Base-by-base conservation (phyloP, 257 asterid species). In the Solanum rostratum region DNA sequence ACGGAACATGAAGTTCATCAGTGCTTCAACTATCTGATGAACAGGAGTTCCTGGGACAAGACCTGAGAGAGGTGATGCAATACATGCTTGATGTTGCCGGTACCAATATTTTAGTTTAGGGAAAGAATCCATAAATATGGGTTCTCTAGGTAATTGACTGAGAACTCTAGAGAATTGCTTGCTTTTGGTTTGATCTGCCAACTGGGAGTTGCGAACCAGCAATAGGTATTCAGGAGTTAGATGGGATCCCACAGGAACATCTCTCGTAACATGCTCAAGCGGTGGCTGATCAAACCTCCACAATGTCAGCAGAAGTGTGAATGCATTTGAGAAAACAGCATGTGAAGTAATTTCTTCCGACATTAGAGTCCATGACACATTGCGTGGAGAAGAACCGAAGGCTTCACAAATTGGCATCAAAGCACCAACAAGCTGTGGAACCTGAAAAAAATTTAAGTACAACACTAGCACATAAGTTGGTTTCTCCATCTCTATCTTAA, bases 201-300 rank as follows among this genome's bases (percentile, higher is more conserved):
- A 86, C 88, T 91, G 97, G 85, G 90, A 84, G 88, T 97, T 95
- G 89, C 95, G 93, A 60, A 92, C 92, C 90, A 94, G 63, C 78
- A 97, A 90, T 82, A 97, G 95, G 90, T 89, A 92, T 81, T 94
- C 98, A n/a, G 98, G 99, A 81, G 97, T 93, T 86, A 93, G 83
- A 81, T 85, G 96, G 83, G 97, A 91, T 82, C 93, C 98, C 82
- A 92, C 95, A 22, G 97, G 94, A 52, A 86, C 90, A 84, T 97
- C 98, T 81, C 98, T 97, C 55, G 55, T 85, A 43, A 92, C 92
- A 86, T 90, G 91, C 83, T 95, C 98, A 86, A 95, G 45, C 50
- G 98, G 99, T 76, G 98, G 97, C 83, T 90, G 96, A 83, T 97
- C 97, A 79, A 94, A 97, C 92, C 95, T 94, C 98, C 98, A 97